phyloP scores from a whole-genome alignment of 345 rosid species.

The Orychophragmus violaceus region DNA sequence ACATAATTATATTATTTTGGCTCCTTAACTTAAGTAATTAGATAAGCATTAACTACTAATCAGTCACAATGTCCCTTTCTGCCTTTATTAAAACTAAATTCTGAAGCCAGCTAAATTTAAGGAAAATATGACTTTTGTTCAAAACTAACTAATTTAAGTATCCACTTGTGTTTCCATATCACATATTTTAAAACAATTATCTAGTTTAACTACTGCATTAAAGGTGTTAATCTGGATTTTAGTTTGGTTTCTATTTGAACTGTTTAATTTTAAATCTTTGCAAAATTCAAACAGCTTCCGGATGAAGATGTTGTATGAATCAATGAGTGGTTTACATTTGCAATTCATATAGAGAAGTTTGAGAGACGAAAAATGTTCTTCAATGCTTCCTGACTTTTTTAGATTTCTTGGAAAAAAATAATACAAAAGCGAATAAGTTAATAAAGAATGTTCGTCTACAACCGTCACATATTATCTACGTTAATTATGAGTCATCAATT shows the following conservation, averaged over 20 bases:
- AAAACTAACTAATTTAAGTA: background rate
- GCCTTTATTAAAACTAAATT: background rate
- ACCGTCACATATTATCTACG: too few species aligned
- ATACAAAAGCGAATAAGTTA: too few species aligned
- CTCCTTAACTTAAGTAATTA: background rate
- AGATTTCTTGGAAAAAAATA: too few species aligned
- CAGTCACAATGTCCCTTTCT: conserved; percentile 11
- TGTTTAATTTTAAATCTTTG: background rate
- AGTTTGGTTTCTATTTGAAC: background rate
- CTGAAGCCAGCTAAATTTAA: background rate
- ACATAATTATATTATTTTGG: background rate
- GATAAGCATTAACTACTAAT: background rate
- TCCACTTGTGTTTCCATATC: conserved; percentile 7
- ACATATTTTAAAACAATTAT: background rate
- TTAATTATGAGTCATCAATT: too few species aligned
- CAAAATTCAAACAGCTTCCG: too few species aligned
- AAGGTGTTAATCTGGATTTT: background rate
- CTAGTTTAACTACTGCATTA: background rate
- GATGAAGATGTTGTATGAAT: too few species aligned
- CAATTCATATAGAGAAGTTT: too few species aligned
- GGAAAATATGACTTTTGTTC: background rate
- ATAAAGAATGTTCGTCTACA: too few species aligned
- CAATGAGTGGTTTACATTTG: too few species aligned
- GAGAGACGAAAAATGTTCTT: too few species aligned
- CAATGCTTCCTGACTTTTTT: too few species aligned